These are phyloP conservation scores for Cyanodermella asteris DNA, from an alignment of 2,329 filamentous ascomycete genomes.

Conservation along the genomic window DNA sequence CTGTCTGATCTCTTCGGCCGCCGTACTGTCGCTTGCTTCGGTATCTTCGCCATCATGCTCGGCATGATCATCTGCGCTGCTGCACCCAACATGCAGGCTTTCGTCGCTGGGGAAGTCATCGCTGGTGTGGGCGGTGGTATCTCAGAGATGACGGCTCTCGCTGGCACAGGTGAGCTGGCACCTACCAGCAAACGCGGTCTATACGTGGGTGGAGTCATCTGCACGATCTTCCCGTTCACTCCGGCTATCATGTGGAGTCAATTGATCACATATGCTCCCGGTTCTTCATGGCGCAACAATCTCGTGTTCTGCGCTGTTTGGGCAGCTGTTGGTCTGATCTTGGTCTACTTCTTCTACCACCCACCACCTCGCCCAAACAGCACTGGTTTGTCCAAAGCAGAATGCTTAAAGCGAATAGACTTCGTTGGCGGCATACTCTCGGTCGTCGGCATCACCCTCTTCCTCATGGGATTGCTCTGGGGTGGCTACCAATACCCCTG, in stretches of 20 bases:
- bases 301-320: conserved; percentile 21
- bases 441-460: conserved; percentile 24
- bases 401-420: conserved; percentile 25
- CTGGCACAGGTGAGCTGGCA: conserved; percentile 45
- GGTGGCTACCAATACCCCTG: conserved; percentile 27
- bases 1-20: conserved; percentile 42
- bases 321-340: conserved; percentile 20
- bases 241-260: conserved; percentile 41
- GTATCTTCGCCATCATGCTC: conserved; percentile 30
- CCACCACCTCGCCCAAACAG: conserved; percentile 23
- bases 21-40: conserved; percentile 34
- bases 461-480: conserved; percentile 29
- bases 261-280: conserved; percentile 25
- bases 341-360: conserved; percentile 22
- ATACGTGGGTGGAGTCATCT: conserved; percentile 37
- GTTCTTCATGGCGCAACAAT: conserved; percentile 24
- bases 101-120: conserved; percentile 37
- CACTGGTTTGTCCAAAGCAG: conserved; percentile 15
- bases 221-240: conserved; percentile 40
- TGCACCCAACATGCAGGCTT: conserved; percentile 35
- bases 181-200: conserved; percentile 41
- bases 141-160: conserved; percentile 45
- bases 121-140: conserved; percentile 44
- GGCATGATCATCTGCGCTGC: conserved; percentile 39
- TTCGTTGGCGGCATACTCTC: conserved; percentile 28